These are phyloP conservation scores for Dissophora ornata DNA, from an alignment of 192 early-diverging fungal genomes.

Conservation along the genomic window DNA sequence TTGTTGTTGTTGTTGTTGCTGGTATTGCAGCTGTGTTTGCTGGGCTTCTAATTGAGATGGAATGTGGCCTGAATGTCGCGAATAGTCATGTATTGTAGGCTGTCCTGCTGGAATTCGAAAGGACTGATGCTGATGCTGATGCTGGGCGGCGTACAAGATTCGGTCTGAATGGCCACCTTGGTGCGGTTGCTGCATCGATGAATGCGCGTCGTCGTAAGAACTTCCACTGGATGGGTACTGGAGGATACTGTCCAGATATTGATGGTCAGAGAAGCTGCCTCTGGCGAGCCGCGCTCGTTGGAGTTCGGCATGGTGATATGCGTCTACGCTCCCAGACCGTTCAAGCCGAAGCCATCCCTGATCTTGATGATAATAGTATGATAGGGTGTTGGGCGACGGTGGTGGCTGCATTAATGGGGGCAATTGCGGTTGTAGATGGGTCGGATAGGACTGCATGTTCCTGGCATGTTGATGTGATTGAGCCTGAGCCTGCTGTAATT, in stretches of 20 bases:
- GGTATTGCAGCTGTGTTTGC: constrained; percentile 21
- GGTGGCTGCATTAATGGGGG: constrained; percentile 67
- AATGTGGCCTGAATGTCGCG: constrained; percentile 15
- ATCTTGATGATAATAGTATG: constrained; percentile 60
- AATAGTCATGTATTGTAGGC: constrained; percentile 24
- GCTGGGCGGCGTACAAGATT: constrained; percentile 15
- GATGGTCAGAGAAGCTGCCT: constrained; percentile 49
- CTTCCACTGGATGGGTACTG: constrained; percentile 10
- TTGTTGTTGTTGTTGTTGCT: constrained; percentile 30
- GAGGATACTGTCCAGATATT: constrained; percentile 44
- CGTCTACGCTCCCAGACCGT: constrained; percentile 51
- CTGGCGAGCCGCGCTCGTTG: constrained; percentile 43
- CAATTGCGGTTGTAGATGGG: constrained; percentile 34
- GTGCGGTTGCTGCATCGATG: constrained; percentile 28
- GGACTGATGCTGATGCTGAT: constrained; percentile 31
- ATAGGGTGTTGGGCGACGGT: constrained; percentile 61
- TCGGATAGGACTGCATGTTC: constrained; percentile 24
- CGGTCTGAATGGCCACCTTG: constrained; percentile 34
- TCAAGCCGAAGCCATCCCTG: constrained; percentile 57
- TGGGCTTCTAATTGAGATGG: constrained; percentile 19
- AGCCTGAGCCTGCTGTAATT: constrained; percentile 21
- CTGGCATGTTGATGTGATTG: constrained; percentile 33
- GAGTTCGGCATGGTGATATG: constrained; percentile 46
- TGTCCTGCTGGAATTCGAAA: constrained; percentile 24
- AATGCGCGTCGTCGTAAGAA: constrained; percentile 33